A percentile compares a stretch with the other conserved stretches of the same genome.
Evolutionary conservation across 495 filamentous ascomycete species (phyloP).

Genomic region (Penicillium desertorum): DNA sequence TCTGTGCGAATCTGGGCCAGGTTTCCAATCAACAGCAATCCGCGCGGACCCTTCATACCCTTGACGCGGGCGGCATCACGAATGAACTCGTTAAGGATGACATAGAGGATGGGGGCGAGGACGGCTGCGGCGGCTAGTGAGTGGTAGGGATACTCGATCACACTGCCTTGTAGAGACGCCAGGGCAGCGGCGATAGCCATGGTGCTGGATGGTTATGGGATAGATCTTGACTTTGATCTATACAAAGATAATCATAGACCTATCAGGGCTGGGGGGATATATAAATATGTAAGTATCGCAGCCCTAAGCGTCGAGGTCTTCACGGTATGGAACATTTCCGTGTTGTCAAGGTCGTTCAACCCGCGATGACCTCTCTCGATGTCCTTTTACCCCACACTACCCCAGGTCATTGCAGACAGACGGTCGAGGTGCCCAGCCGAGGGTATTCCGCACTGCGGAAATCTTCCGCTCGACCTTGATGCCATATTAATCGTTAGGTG

Average conservation of each 20-base stretch:
- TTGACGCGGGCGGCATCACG: slow-evolving; percentile 50
- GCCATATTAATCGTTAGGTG: no score
- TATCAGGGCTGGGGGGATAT: background rate
- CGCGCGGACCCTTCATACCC: slow-evolving; percentile 54
- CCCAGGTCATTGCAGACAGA: slow-evolving; percentile 2
- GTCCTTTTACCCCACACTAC: slow-evolving; percentile 18
- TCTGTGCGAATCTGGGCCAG: slow-evolving; percentile 58
- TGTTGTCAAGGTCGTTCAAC: background rate
- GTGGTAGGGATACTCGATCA: slow-evolving; percentile 30
- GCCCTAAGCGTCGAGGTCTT: background rate
- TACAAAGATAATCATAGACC: background rate
- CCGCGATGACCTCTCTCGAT: background rate
- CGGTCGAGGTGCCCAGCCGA: background rate
- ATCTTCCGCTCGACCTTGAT: slow-evolving; percentile 8
- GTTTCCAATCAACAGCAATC: slow-evolving; percentile 62
- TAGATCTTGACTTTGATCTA: background rate
- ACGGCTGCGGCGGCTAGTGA: slow-evolving; percentile 27
- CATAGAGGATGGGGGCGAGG: slow-evolving; percentile 41
- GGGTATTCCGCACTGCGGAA: slow-evolving; percentile 18
- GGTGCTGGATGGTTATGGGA: slow-evolving; percentile 4
- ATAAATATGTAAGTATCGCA: background rate
- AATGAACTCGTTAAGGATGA: slow-evolving; percentile 54
- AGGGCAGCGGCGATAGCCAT: slow-evolving; percentile 38
- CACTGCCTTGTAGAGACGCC: slow-evolving; percentile 24
- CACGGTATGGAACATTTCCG: slow-evolving; percentile 26